A percentile compares a stretch with the other conserved stretches of the same genome.
These are phyloP conservation scores for Colletotrichum sojae DNA, from an alignment of 2,329 filamentous ascomycete species.

Conservation along the genomic window DNA sequence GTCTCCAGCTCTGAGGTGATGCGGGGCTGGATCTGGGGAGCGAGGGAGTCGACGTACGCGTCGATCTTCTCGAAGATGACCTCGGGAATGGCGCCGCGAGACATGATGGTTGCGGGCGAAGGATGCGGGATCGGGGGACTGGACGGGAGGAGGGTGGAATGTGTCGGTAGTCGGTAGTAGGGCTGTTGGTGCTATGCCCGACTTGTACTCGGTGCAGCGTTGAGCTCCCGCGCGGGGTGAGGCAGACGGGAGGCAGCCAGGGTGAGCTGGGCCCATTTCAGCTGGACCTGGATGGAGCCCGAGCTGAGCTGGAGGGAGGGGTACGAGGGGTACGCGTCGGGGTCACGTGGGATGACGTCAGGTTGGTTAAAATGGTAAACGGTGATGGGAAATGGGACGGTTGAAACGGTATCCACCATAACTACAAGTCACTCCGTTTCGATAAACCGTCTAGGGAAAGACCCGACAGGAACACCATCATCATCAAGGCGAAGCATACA, in stretches of 20 bases:
- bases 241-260: conserved; percentile 19
- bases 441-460: no score
- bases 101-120: conserved; percentile 46
- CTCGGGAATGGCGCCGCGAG: conserved; percentile 55
- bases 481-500: no score
- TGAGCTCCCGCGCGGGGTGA: conserved; percentile 1
- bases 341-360: conserved; percentile 26
- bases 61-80: conserved; percentile 60
- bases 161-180: background rate
- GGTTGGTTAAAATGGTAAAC: background rate
- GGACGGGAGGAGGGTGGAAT: background rate
- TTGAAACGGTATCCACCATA: background rate
- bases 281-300: background rate
- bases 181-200: conserved; percentile 24
- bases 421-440: no score
- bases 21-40: conserved; percentile 62
- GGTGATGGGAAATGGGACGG: background rate
- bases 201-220: conserved; percentile 20
- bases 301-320: conserved; percentile 2
- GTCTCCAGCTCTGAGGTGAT: conserved; percentile 59
- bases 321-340: background rate
- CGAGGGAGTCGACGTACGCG: conserved; percentile 62
- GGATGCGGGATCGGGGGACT: background rate
- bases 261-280: conserved; percentile 8
- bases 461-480: no score